A percentile compares a stretch with the other conserved stretches of the same genome.
phyloP scores from a whole-genome alignment of 805 yeast species.

The Saturnispora dispora region DNA sequence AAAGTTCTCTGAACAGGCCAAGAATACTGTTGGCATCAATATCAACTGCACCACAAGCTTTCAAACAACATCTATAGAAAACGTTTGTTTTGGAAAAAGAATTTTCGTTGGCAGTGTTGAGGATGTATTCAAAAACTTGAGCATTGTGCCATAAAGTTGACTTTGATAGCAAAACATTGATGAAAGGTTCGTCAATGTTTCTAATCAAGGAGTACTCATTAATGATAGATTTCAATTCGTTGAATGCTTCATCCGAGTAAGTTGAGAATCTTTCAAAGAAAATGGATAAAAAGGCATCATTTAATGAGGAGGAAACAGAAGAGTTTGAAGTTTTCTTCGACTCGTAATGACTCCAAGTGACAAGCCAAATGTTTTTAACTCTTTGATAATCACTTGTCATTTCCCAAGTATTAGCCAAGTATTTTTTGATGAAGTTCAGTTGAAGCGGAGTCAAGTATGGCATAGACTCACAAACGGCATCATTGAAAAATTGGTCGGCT shows the following conservation, averaged over 20 bases:
- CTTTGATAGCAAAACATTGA: slow-evolving; percentile 65
- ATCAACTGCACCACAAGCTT: slow-evolving; percentile 59
- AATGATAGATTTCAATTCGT: slow-evolving; percentile 47
- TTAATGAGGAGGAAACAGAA: slow-evolving; percentile 63
- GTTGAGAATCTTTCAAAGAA: slow-evolving; percentile 54
- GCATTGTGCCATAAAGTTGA: slow-evolving; percentile 60
- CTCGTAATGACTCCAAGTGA: slow-evolving; percentile 51
- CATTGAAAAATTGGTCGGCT: slow-evolving; percentile 66
- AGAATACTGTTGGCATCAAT: slow-evolving; percentile 47
- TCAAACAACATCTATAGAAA: slow-evolving; percentile 61
- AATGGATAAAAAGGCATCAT: slow-evolving; percentile 57
- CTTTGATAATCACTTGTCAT: slow-evolving; percentile 48
- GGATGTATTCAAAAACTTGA: slow-evolving; percentile 53
- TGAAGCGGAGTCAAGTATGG: slow-evolving; percentile 67
- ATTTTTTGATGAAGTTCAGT: slow-evolving; percentile 61
- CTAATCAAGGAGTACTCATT: slow-evolving; percentile 46
- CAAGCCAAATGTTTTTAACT: slow-evolving; percentile 54
- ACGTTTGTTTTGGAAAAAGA: slow-evolving; percentile 56
- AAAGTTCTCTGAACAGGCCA: slow-evolving; percentile 24
- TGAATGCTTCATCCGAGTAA: slow-evolving; percentile 45
- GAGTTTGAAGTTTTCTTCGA: slow-evolving; percentile 42
- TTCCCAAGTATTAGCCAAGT: slow-evolving; percentile 51
- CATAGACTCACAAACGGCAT: slow-evolving; percentile 58
- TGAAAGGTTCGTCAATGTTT: slow-evolving; percentile 68
- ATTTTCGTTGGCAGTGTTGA: slow-evolving; percentile 49